Evolutionary conservation across 2,329 filamentous ascomycete species (phyloP).

Genomic region (Pseudopithomyces maydicus): DNA sequence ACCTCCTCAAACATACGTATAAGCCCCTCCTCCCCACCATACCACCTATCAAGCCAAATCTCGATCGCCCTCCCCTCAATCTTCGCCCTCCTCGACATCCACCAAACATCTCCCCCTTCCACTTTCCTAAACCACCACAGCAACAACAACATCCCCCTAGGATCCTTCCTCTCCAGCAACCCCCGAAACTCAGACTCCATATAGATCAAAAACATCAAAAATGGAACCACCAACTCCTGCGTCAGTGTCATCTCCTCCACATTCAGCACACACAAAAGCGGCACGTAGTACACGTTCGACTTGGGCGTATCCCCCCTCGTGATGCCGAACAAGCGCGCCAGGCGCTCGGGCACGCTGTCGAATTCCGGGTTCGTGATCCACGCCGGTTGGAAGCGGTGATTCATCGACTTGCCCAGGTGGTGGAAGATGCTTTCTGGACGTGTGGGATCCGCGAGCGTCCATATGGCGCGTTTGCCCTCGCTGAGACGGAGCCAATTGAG

Average conservation of each 20-base stretch:
- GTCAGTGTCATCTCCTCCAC: conserved; percentile 44
- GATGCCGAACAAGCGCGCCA: conserved; percentile 39
- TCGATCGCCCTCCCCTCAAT: conserved; percentile 29
- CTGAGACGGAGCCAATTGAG: conserved; percentile 65
- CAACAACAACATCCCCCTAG: conserved; percentile 60
- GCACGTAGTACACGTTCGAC: conserved; percentile 32
- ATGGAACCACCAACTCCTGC: conserved; percentile 51
- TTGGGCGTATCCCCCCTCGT: conserved; percentile 20
- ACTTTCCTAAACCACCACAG: conserved; percentile 61
- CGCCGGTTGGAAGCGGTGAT: conserved; percentile 12
- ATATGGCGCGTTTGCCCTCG: conserved; percentile 61
- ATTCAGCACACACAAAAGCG: conserved; percentile 46
- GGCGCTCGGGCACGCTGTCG: conserved; percentile 36
- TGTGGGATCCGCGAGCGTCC: conserved; percentile 56
- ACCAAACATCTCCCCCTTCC: conserved; percentile 26
- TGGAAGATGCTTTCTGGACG: conserved; percentile 56
- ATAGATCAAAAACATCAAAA: conserved; percentile 54
- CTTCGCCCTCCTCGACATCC: conserved; percentile 30
- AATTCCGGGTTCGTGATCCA: conserved; percentile 17
- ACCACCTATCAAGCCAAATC: conserved; percentile 29
- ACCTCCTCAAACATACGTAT: conserved; percentile 11
- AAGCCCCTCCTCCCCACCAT: conserved; percentile 17
- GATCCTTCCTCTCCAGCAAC: conserved; percentile 58
- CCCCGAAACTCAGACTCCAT: conserved; percentile 51
- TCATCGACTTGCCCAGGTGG: conserved; percentile 29